Conservation (phyloP, 78 protist genomes). For the Dictyostelium purpureum region DNA sequence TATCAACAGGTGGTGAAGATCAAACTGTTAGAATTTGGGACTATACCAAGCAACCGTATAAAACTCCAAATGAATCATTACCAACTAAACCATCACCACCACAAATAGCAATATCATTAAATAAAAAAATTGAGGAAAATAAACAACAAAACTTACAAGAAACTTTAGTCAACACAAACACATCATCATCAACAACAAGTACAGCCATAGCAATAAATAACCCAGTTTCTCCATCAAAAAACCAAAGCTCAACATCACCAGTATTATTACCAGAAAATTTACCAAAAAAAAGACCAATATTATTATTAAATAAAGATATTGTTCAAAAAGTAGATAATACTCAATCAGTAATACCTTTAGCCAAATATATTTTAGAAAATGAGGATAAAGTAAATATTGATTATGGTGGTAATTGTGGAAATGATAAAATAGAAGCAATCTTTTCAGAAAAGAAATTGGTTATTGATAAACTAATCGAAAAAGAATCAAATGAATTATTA, state of each 20-base stretch:
- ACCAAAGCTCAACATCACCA: background rate
- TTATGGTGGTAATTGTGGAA: background rate
- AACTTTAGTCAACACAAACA: background rate
- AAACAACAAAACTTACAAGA: background rate
- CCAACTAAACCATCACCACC: slow-evolving; percentile 13
- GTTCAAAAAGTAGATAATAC: background rate
- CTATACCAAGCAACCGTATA: background rate
- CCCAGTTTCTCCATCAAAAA: background rate
- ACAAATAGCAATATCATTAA: background rate
- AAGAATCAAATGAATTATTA: slow-evolving; percentile 23
- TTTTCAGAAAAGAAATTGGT: background rate
- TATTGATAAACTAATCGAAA: background rate
- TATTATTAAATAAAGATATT: background rate
- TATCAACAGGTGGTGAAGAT: slow-evolving; percentile 72
- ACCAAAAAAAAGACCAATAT: slow-evolving; percentile 4
- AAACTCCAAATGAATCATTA: slow-evolving; percentile 6
- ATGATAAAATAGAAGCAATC: background rate
- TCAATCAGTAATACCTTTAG: background rate
- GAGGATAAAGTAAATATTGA: background rate
- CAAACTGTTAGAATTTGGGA: slow-evolving; percentile 76
- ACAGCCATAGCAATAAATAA: background rate
- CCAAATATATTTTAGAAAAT: background rate
- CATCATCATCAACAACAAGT: background rate
- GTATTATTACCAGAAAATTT: background rate
- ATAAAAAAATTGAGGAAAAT: background rate